Percentiles rank a stretch among this genome's conserved stretches.
These are phyloP conservation scores for Paramecium bursaria DNA, from an alignment of 73 alveolate species.

Conservation along the genomic window DNA sequence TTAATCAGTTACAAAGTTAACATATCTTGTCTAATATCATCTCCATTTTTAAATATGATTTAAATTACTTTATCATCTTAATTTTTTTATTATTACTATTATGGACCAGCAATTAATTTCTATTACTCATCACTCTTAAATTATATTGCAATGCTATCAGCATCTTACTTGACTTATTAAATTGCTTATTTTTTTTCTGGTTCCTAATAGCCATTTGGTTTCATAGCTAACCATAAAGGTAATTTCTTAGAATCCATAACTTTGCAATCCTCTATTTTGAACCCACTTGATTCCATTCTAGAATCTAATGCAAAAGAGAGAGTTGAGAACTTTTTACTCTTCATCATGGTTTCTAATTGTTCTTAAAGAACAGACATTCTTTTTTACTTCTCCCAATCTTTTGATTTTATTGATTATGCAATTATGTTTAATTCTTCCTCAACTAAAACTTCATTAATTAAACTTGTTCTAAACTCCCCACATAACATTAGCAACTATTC, in stretches of 20 bases:
- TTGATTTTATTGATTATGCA: constrained; percentile 50
- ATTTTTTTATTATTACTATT: not conserved
- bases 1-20: constrained; percentile 89
- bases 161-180: not conserved
- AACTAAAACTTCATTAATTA: constrained; percentile 75
- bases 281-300: constrained; percentile 61
- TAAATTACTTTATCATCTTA: constrained; percentile 3
- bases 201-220: constrained; percentile 3
- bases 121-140: too few relatives aligned
- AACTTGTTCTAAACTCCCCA: constrained; percentile 82
- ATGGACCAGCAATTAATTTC: not conserved
- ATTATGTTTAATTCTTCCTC: constrained; percentile 69
- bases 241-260: constrained; percentile 72
- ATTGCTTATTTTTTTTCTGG: not conserved
- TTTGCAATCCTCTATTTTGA: constrained; percentile 55
- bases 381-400: too few relatives aligned
- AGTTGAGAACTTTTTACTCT: too few relatives aligned
- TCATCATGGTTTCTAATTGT: too few relatives aligned
- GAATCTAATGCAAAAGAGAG: constrained; percentile 68
- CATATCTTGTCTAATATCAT: constrained; percentile 97
- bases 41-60: constrained; percentile 84
- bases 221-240: constrained; percentile 66
- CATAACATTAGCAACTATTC: constrained; percentile 84
- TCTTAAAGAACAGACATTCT: too few relatives aligned
- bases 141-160: too few relatives aligned